Evolutionary conservation across 495 filamentous ascomycete species (phyloP), one percentile per base, ranked within the genome.

Genomic region (Mytilinidion resinicola): DNA sequence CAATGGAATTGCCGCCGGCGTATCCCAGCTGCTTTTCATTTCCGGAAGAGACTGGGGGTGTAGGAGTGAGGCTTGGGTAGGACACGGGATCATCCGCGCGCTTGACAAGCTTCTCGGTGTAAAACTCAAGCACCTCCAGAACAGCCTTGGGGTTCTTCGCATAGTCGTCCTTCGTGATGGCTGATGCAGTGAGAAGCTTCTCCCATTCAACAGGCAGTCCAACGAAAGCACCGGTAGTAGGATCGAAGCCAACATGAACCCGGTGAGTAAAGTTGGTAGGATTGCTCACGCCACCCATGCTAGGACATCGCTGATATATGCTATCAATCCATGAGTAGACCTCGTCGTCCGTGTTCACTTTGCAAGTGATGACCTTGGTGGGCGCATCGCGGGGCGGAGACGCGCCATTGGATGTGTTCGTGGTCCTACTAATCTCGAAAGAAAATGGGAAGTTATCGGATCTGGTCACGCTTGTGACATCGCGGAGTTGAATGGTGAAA

Each of bases 291-390:
- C 93, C 93, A 47, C 93, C 91, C 90, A 96, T 96, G 48, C 90
- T 92, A 1, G 93, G 93, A 69, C 91, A 96, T 59, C 93, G 86
- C 57, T 90, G 89, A 69, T 96, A 96, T 61, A 98, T 93, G 70
- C 88, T 87, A 70, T 98, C 93, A 57, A 96, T 95, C 93, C 93
- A 98, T 52, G 95, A 90, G 69, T 98, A 98, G 37, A 96, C 83
- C 62, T 98, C 93, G 63, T 95, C 91, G 60, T 97, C 95, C 19
- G 82, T 85, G 68, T 95, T 95, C 61, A 97, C 88, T 68, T 88
- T 88, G 62, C 95, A 90, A 25, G 90, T 87, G 39, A 96, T 78
- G 9, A 85, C 87, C 65, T 88, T 89, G 35, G 85, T 84, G 3
- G 87, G 80, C 35, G 88, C 84, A 66, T 96, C 91, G n/a, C 83